These are phyloP conservation scores for Purpureocillium lavendulum DNA, from an alignment of 2,329 filamentous ascomycete genomes.

Conservation along the genomic window DNA sequence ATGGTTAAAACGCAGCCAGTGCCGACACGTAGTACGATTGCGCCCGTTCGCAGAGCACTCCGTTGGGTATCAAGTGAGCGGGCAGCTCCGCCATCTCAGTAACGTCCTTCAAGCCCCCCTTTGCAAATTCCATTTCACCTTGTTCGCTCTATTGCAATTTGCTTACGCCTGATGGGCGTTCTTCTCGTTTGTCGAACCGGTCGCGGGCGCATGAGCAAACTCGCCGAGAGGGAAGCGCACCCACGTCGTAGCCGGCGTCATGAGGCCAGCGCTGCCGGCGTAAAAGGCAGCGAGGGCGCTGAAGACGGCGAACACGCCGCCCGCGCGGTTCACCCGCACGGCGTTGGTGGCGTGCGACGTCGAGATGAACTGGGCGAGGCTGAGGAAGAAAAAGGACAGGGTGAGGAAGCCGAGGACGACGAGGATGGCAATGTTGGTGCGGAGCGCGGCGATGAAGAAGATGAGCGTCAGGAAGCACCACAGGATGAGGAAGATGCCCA, in stretches of 20 bases:
- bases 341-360: slow-evolving; percentile 27
- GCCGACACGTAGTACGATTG: too few species aligned
- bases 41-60: too few species aligned
- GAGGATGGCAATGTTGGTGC: slow-evolving; percentile 51
- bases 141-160: too few species aligned
- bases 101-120: not conserved
- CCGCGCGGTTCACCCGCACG: slow-evolving; percentile 33
- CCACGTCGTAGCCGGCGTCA: slow-evolving; percentile 31
- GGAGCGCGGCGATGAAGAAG: slow-evolving; percentile 45
- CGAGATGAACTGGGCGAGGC: slow-evolving; percentile 45
- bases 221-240: slow-evolving; percentile 31
- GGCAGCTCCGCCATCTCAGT: not conserved
- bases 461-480: slow-evolving; percentile 53
- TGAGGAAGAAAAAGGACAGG: slow-evolving; percentile 50
- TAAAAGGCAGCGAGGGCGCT: slow-evolving; percentile 29
- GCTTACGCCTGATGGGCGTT: not conserved
- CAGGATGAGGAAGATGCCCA: slow-evolving; percentile 50
- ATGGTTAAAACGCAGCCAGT: too few species aligned
- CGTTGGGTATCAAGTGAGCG: slow-evolving; percentile 1
- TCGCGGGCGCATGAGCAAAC: slow-evolving; percentile 8
- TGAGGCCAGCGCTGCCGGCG: slow-evolving; percentile 29
- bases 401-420: slow-evolving; percentile 49
- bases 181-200: not conserved
- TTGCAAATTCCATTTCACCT: too few species aligned
- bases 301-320: slow-evolving; percentile 28